These are phyloP conservation scores for Yarrowia osloensis DNA, from an alignment of 805 yeast genomes.

Conservation along the genomic window DNA sequence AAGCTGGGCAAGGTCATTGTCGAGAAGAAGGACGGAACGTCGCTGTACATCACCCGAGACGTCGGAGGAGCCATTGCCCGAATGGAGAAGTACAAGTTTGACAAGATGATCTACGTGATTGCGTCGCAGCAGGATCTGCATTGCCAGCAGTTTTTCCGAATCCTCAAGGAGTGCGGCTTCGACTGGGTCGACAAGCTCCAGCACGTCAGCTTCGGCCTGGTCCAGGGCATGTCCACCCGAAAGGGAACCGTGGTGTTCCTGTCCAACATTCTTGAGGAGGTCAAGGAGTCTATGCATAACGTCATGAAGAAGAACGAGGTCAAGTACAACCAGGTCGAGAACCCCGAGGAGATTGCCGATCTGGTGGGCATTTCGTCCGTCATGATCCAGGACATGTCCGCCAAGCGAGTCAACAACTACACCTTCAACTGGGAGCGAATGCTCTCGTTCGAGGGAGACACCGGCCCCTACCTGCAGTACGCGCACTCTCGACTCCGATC, in stretches of 20 bases:
- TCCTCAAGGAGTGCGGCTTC: constrained; percentile 84
- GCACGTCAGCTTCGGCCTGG: constrained; percentile 97
- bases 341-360: constrained; percentile 95
- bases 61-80: constrained; percentile 95
- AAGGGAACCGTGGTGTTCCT: constrained; percentile 98
- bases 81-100: constrained; percentile 78
- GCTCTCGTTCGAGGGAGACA: constrained; percentile 98
- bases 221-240: constrained; percentile 97
- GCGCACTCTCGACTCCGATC: constrained; percentile 97
- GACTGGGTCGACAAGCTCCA: constrained; percentile 79
- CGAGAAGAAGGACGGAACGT: constrained; percentile 93
- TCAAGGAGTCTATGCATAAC: constrained; percentile 91
- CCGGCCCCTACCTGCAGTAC: constrained; percentile 97
- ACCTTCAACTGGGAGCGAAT: constrained; percentile 97
- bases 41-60: constrained; percentile 91
- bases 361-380: constrained; percentile 95
- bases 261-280: constrained; percentile 89
- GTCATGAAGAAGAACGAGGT: constrained; percentile 91
- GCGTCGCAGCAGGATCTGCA: constrained; percentile 97
- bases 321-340: constrained; percentile 88
- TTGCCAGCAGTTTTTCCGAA: constrained; percentile 89
- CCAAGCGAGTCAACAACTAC: constrained; percentile 94
- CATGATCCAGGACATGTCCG: constrained; percentile 98
- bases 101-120: constrained; percentile 93
- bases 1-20: constrained; percentile 91